Evolutionary conservation across 176 grass and related monocot species (phyloP).

Genomic region (Triticum urartu): DNA sequence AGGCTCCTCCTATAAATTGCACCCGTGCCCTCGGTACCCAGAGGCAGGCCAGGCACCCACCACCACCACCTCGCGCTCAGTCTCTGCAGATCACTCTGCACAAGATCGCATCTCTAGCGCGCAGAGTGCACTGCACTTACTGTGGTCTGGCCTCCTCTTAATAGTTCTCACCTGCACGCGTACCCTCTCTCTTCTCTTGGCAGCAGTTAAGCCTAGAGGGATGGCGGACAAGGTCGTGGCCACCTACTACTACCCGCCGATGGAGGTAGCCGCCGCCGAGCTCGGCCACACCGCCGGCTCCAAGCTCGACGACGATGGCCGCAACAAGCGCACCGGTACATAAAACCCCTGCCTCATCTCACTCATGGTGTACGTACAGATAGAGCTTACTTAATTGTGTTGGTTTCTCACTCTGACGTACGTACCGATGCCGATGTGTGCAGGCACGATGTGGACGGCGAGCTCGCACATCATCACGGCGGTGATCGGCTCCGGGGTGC

Average conservation of each 20-base stretch:
- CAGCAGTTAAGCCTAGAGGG: neutral
- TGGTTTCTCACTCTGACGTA: neutral
- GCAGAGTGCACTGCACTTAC: neutral
- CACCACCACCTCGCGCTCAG: neutral
- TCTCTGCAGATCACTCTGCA: neutral
- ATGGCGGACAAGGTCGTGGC: constrained; percentile 52
- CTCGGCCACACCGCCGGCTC: constrained; percentile 36
- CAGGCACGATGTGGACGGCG: constrained; percentile 74
- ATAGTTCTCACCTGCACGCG: neutral
- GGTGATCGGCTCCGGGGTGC: constrained; percentile 82
- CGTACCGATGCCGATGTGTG: neutral
- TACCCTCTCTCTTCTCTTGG: constrained; percentile 3
- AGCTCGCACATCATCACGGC: constrained; percentile 97
- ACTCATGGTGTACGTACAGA: too few relatives aligned
- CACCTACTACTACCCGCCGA: constrained; percentile 55
- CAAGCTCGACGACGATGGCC: constrained; percentile 71
- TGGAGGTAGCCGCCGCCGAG: constrained; percentile 47
- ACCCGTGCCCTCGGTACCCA: neutral
- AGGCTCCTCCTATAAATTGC: constrained; percentile 23
- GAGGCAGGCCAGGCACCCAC: neutral
- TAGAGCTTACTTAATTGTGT: too few relatives aligned
- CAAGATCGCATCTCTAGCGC: neutral
- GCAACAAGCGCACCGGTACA: constrained; percentile 44
- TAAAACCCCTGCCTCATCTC: too few relatives aligned
- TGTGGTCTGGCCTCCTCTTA: neutral